Percentiles rank a stretch among this genome's conserved stretches.
These are phyloP conservation scores for Tephrocybe sp. DNA, from an alignment of 768 basidiomycete genomes.

Conservation along the genomic window DNA sequence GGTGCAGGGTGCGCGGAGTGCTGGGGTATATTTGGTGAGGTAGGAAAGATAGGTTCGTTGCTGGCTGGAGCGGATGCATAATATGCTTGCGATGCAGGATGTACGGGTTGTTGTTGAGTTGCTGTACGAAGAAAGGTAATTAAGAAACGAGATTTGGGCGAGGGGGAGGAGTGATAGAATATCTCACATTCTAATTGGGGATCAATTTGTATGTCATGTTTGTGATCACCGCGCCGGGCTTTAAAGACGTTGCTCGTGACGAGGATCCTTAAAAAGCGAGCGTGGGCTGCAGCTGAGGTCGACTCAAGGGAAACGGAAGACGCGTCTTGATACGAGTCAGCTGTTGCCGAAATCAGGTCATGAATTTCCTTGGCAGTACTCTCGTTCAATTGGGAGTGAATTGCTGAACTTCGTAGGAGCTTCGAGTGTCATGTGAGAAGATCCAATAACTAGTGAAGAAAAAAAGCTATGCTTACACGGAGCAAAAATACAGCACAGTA, in stretches of 20 bases:
- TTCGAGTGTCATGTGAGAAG: constrained; percentile 26
- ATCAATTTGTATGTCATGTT: constrained; percentile 49
- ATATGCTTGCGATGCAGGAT: constrained; percentile 30
- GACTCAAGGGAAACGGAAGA: constrained; percentile 58
- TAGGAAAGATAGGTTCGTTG: constrained; percentile 28
- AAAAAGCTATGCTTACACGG: constrained; percentile 42
- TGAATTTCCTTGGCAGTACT: constrained; percentile 66
- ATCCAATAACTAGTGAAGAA: too few relatives aligned
- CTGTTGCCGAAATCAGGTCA: constrained; percentile 60
- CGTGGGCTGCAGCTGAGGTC: constrained; percentile 65
- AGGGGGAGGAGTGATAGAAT: neutral
- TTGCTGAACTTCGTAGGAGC: constrained; percentile 68
- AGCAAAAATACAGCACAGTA: constrained; percentile 81
- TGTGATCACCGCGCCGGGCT: constrained; percentile 38
- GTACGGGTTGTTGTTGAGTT: constrained; percentile 16
- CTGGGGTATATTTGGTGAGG: constrained; percentile 31
- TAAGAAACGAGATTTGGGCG: constrained; percentile 6
- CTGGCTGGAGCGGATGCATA: constrained; percentile 1
- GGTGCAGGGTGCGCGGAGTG: constrained; percentile 28
- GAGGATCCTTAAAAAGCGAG: constrained; percentile 73
- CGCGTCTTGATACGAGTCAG: constrained; percentile 76
- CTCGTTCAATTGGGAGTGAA: constrained; percentile 54
- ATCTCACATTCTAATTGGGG: constrained; percentile 52
- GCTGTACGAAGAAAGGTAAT: constrained; percentile 15
- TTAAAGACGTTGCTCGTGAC: constrained; percentile 62